Conservation (phyloP, 2,329 filamentous ascomycete genomes). For the Monilinia fructigena region DNA sequence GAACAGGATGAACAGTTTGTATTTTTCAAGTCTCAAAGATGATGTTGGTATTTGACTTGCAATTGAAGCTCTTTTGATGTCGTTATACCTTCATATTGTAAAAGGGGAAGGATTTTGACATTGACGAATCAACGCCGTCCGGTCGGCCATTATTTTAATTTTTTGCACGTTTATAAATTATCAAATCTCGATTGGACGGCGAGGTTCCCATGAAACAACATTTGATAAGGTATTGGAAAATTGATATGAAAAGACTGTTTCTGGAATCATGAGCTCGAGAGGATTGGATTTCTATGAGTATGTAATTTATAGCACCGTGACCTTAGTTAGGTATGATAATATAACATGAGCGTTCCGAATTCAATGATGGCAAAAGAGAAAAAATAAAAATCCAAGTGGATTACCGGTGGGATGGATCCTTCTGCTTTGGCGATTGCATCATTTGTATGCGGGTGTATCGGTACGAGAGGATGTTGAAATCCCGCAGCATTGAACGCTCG, state of each 20-base stretch:
- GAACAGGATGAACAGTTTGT: neutral
- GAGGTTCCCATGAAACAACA: neutral
- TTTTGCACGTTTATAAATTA: slow-evolving; percentile 13
- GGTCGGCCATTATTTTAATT: slow-evolving; percentile 1
- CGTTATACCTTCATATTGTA: slow-evolving; percentile 8
- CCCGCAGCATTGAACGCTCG: neutral
- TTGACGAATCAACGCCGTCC: slow-evolving; percentile 18
- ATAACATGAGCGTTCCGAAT: neutral
- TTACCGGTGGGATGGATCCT: slow-evolving; percentile 10
- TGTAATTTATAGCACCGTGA: neutral
- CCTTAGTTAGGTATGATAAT: neutral
- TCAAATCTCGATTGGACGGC: slow-evolving; percentile 12
- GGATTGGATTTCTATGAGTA: neutral
- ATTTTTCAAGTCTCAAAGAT: neutral
- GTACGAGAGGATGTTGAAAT: neutral
- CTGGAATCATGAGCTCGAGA: neutral
- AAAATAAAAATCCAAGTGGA: neutral
- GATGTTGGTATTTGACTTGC: neutral
- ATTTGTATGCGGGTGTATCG: neutral
- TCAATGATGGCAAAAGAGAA: neutral
- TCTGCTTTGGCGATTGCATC: slow-evolving; percentile 2
- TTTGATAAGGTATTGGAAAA: neutral
- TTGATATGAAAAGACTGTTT: neutral
- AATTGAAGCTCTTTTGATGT: slow-evolving; percentile 8
- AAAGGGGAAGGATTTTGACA: neutral